phyloP scores from a whole-genome alignment of 345 rosid species.

The Noccaea caerulescens region DNA sequence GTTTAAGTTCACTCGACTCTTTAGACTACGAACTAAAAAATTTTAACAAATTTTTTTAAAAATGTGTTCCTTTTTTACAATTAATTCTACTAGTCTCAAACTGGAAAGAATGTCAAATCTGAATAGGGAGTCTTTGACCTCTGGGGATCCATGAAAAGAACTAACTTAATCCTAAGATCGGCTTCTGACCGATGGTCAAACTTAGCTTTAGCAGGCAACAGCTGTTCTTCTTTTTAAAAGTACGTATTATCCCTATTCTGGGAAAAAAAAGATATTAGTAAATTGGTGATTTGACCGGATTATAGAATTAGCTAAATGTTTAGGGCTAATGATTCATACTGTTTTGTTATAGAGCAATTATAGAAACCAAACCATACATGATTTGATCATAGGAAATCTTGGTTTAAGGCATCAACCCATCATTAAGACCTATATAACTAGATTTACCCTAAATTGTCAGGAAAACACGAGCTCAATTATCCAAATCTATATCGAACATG shows the following conservation, averaged over 20 bases:
- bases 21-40: not conserved
- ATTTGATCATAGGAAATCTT: slow-evolving; percentile 7
- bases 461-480: not conserved
- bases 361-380: slow-evolving; percentile 16
- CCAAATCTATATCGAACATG: not conserved
- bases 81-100: not conserved
- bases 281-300: slow-evolving; percentile 12
- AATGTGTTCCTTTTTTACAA: not conserved
- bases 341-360: not conserved
- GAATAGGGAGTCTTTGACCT: slow-evolving; percentile 43
- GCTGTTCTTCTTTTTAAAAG: slow-evolving; percentile 22
- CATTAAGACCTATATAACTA: slow-evolving; percentile 1
- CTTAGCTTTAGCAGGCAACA: slow-evolving; percentile 36
- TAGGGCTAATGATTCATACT: slow-evolving; percentile 6
- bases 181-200: slow-evolving; percentile 41
- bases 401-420: slow-evolving; percentile 1
- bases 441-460: not conserved
- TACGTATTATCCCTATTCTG: not conserved
- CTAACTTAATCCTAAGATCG: slow-evolving; percentile 33
- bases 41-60: not conserved
- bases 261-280: not conserved
- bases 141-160: slow-evolving; percentile 42
- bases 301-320: not conserved
- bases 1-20: not conserved
- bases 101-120: slow-evolving; percentile 36